Evolutionary conservation across 495 filamentous ascomycete genomes (phyloP).

Genomic region (Hyaloscypha bicolor): DNA sequence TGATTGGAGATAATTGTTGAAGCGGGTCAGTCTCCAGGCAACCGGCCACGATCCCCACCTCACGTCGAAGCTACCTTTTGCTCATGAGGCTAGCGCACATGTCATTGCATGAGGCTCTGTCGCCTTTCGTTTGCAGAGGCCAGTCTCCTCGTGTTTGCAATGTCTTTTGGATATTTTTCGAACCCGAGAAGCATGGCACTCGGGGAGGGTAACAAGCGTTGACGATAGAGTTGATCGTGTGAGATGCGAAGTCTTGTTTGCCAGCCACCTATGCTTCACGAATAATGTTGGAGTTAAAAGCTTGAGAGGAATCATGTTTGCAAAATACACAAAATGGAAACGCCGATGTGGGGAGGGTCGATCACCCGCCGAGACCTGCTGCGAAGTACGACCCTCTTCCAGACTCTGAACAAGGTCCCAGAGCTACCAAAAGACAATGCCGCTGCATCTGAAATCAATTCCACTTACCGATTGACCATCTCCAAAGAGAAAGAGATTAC

Average conservation of each 20-base stretch:
- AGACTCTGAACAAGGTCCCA: slow-evolving; percentile 17
- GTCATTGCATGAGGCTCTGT: not conserved
- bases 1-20: not conserved
- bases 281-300: no score
- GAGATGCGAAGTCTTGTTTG: no score
- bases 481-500: slow-evolving; percentile 25
- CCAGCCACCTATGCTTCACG: no score
- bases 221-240: no score
- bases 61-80: not conserved
- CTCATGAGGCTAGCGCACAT: no score
- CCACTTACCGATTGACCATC: slow-evolving; percentile 15
- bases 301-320: not conserved
- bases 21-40: not conserved
- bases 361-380: slow-evolving; percentile 23
- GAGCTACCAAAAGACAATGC: slow-evolving; percentile 15
- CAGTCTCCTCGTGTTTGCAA: not conserved
- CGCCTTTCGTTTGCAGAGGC: not conserved
- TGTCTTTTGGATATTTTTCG: no score
- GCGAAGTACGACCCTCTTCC: slow-evolving; percentile 13
- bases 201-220: no score
- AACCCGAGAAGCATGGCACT: no score
- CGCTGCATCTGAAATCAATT: not conserved
- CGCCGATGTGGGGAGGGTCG: slow-evolving; percentile 19
- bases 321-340: not conserved
- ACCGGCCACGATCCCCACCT: not conserved